Conservation (phyloP, 805 yeast genomes). For the Tetrapisispora phaffii region DNA sequence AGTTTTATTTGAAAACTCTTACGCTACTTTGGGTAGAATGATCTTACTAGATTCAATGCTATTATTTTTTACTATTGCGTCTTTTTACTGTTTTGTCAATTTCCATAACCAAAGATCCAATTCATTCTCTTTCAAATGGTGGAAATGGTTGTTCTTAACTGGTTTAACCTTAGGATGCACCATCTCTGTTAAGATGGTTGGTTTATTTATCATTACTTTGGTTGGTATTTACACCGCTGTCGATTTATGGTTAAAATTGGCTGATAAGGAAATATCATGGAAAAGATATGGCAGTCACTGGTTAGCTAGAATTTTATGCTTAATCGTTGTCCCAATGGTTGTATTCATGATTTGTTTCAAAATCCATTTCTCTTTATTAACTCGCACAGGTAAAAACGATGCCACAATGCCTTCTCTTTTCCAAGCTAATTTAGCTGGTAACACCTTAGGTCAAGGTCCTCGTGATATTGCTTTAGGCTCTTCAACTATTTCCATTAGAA, state of each 20-base stretch:
- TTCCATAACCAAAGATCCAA: constrained; percentile 39
- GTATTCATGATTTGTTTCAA: constrained; percentile 62
- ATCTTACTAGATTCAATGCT: constrained; percentile 70
- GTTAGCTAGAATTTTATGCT: constrained; percentile 53
- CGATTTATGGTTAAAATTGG: constrained; percentile 79
- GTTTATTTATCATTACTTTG: constrained; percentile 75
- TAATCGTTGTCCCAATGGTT: constrained; percentile 52
- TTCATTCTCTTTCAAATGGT: constrained; percentile 74
- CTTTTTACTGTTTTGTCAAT: constrained; percentile 50
- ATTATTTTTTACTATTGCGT: constrained; percentile 62
- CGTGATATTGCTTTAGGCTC: constrained; percentile 61
- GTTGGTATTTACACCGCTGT: constrained; percentile 85
- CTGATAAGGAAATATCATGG: constrained; percentile 49
- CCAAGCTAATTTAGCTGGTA: constrained; percentile 66
- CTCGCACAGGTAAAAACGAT: constrained; percentile 74
- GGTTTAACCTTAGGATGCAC: constrained; percentile 86
- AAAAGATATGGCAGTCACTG: constrained; percentile 49
- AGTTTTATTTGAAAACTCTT: constrained; percentile 60
- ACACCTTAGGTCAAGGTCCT: constrained; percentile 56
- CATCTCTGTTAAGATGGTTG: constrained; percentile 93
- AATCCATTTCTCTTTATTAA: constrained; percentile 63
- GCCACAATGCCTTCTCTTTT: constrained; percentile 70
- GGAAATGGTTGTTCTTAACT: constrained; percentile 81
- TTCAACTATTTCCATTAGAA: constrained; percentile 37
- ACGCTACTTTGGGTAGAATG: constrained; percentile 62